Evolutionary conservation across 2,329 filamentous ascomycete genomes (phyloP), one percentile per base, ranked within the genome.

Genomic region (Trichoderma sp.): DNA sequence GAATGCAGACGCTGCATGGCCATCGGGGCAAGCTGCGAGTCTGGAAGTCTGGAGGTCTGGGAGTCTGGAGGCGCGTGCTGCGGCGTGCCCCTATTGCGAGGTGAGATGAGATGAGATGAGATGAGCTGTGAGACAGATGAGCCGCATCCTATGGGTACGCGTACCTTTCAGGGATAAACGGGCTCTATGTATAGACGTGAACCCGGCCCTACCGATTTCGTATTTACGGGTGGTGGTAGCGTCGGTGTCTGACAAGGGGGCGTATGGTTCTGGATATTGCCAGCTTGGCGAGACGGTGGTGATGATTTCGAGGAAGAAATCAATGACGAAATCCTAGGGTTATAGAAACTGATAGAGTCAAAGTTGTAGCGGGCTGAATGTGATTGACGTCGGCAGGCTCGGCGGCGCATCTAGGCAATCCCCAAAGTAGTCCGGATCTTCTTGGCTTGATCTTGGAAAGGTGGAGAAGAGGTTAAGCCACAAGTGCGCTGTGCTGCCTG

Each of bases 111-210:
- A 40, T 47, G 31, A 63, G 60, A 47, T 53, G n/a, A 24, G 13
- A 35, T 35, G 33, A 6, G 11, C 33, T 35, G 56, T 47, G 19
- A 27, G 53, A 37, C 47, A 37, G 63, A 67, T 58, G 63, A 67
- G 55, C 63, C 52, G 63, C 63, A 67, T 61, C 37, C 52, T 31
- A 59, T 52, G 55, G 40, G 11, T 59, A 67, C 63, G 63, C 63
- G 63, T 59, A 59, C 37, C 3, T 35, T 37, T 52, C 63, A 67
- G 63, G 63, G 55, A 59, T 67, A 4, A n/a, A n/a, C 4, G 16
- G 7, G 27, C 40, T 57, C 40, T 47, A 37, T n/a, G n/a, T n/a
- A n/a, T 29, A 52, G 7, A 47, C 29, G 35, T 31, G 63, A 49
- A 59, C 55, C 63, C 53, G 55, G 63, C 8, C 29, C 14, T 49